phyloP scores from a whole-genome alignment of 176 grass and related monocot species.

The Hordeum marinum region DNA sequence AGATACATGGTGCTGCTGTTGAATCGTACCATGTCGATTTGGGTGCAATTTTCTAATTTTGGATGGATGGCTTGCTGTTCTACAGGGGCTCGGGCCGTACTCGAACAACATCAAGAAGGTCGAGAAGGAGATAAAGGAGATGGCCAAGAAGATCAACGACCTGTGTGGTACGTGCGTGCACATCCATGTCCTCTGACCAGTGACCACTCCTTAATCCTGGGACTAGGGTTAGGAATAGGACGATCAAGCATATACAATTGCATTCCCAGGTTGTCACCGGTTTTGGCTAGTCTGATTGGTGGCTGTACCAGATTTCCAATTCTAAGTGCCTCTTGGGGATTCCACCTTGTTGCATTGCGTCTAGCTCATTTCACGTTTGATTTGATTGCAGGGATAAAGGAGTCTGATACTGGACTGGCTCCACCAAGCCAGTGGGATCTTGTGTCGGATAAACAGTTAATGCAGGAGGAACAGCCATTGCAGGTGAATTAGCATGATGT shows the following conservation, averaged over 20 bases:
- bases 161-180: constrained; percentile 46
- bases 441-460: constrained; percentile 96
- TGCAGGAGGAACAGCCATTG: constrained; percentile 87
- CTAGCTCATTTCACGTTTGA: neutral
- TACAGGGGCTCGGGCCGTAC: constrained; percentile 77
- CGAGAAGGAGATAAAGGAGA: constrained; percentile 94
- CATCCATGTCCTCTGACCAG: neutral
- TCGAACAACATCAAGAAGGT: constrained; percentile 77
- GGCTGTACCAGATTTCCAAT: neutral
- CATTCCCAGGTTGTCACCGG: neutral
- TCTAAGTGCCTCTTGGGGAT: neutral
- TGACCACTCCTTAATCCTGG: neutral
- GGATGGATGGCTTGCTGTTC: neutral
- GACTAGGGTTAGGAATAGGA: neutral
- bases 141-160: constrained; percentile 89
- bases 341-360: neutral
- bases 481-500: constrained; percentile 36
- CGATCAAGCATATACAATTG: neutral
- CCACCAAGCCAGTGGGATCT: constrained; percentile 94
- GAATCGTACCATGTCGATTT: neutral
- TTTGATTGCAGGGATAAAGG: constrained; percentile 72
- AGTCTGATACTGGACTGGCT: constrained; percentile 92
- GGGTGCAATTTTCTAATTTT: neutral
- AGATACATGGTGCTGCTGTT: neutral
- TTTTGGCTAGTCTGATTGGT: neutral